Conservation (phyloP, 1,284 basidiomycete species). For the Psilocybe mexicana region DNA sequence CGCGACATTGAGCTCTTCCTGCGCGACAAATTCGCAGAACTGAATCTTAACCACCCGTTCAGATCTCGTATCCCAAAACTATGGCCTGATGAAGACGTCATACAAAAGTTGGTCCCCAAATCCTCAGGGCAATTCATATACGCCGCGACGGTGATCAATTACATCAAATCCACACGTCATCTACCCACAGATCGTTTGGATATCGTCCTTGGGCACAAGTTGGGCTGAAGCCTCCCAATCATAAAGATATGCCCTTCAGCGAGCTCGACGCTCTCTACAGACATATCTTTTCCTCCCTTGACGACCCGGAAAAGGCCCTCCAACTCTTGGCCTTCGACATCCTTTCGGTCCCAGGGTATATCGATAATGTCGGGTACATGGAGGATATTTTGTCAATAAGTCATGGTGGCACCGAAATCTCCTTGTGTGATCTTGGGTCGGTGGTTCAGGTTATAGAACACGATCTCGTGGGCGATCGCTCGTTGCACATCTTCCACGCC, state of each 20-base stretch:
- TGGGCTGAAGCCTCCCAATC: neutral
- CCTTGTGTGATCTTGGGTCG: neutral
- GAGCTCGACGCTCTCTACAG: constrained; percentile 4
- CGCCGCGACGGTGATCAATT: constrained; percentile 10
- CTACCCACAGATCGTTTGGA: neutral
- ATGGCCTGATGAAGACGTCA: neutral
- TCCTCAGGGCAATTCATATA: constrained; percentile 9
- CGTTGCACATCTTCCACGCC: neutral
- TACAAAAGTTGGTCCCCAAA: constrained; percentile 25
- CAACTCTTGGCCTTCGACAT: neutral
- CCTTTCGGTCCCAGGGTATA: neutral
- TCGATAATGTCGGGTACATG: neutral
- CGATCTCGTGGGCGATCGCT: neutral
- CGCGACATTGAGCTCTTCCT: constrained; percentile 3
- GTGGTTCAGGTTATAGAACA: neutral
- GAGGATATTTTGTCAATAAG: neutral
- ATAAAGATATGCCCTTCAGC: constrained; percentile 9
- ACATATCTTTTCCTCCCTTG: constrained; percentile 2
- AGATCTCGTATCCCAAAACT: neutral
- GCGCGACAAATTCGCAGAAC: constrained; percentile 1
- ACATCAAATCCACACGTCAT: neutral
- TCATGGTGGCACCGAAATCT: neutral
- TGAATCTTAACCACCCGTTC: neutral
- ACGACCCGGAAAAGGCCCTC: neutral
- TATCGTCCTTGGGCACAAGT: neutral